phyloP scores from a whole-genome alignment of 2,329 filamentous ascomycete genomes.

The Venturia effusa region DNA sequence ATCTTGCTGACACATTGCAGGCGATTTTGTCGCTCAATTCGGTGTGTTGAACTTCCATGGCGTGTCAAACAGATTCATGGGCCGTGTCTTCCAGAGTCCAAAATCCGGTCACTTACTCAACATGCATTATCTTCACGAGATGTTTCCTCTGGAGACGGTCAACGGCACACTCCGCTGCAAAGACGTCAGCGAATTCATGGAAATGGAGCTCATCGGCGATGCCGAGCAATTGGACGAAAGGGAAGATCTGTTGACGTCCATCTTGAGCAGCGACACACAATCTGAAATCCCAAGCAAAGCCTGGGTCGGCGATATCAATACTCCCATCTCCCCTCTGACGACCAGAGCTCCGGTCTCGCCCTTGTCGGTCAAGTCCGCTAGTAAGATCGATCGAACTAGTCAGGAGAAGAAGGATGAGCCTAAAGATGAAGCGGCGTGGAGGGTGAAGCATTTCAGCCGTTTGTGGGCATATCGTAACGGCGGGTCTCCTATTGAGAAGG shows the following conservation, averaged over 20 bases:
- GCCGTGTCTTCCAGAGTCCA: constrained; percentile 35
- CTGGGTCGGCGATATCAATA: constrained; percentile 15
- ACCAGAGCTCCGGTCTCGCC: not conserved
- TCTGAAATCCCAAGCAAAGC: constrained; percentile 36
- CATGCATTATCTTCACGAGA: constrained; percentile 49
- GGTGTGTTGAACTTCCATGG: constrained; percentile 59
- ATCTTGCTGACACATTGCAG: constrained; percentile 15
- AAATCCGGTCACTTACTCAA: constrained; percentile 31
- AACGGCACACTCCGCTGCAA: constrained; percentile 29
- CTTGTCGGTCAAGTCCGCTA: not conserved
- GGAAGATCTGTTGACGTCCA: constrained; percentile 31
- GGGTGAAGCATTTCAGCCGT: constrained; percentile 50
- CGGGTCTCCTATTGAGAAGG: constrained; percentile 35
- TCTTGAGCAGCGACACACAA: constrained; percentile 30
- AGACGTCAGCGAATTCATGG: constrained; percentile 49
- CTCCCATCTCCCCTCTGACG: constrained; percentile 7
- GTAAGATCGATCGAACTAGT: not conserved
- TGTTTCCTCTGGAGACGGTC: constrained; percentile 43
- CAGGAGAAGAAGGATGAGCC: not conserved
- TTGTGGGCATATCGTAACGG: constrained; percentile 55
- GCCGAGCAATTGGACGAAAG: constrained; percentile 29
- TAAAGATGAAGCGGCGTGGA: constrained; percentile 22
- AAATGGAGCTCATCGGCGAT: constrained; percentile 39
- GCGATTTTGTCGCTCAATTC: constrained; percentile 64
- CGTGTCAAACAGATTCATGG: constrained; percentile 39